A percentile compares a stretch with the other conserved stretches of the same genome.
phyloP scores from a whole-genome alignment of 2,329 filamentous ascomycete species.

The Trichoderma sp. region DNA sequence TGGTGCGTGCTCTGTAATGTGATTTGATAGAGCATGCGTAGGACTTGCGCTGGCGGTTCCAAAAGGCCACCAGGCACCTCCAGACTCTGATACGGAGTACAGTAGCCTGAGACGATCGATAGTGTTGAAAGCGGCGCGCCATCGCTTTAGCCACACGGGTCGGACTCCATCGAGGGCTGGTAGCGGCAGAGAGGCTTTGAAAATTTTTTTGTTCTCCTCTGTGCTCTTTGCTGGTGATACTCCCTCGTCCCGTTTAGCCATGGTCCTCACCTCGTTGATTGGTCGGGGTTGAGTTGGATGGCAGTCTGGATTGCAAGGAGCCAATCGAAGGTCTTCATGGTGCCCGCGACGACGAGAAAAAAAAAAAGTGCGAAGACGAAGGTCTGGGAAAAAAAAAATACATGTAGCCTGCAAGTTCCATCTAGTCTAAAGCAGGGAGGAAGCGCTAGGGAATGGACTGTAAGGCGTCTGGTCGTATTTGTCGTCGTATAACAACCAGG shows the following conservation, averaged over 20 bases:
- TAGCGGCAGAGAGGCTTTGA: not conserved
- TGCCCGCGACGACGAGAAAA: not conserved
- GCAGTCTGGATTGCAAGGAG: not conserved
- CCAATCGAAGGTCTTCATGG: constrained; percentile 7
- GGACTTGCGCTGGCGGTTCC: not conserved
- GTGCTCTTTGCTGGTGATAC: not conserved
- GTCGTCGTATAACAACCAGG: constrained; percentile 11
- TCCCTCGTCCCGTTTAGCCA: constrained; percentile 3
- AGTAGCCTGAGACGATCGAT: constrained; percentile 7
- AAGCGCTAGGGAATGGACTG: constrained; percentile 5
- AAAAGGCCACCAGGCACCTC: not conserved
- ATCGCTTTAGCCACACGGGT: constrained; percentile 14
- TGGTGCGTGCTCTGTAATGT: not conserved
- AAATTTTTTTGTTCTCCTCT: not conserved
- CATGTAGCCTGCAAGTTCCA: not conserved
- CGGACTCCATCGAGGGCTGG: constrained; percentile 1
- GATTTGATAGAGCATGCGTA: not conserved
- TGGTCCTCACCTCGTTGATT: not conserved
- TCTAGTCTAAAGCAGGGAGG: not conserved
- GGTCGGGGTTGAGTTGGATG: not conserved
- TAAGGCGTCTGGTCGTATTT: constrained; percentile 5
- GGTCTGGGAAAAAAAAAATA: not conserved
- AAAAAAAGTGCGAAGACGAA: not conserved
- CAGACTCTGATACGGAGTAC: constrained; percentile 7
- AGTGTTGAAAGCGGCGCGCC: constrained; percentile 7